Conservation (phyloP, 441 rosid genomes). For the Theobroma grandiflorum region DNA sequence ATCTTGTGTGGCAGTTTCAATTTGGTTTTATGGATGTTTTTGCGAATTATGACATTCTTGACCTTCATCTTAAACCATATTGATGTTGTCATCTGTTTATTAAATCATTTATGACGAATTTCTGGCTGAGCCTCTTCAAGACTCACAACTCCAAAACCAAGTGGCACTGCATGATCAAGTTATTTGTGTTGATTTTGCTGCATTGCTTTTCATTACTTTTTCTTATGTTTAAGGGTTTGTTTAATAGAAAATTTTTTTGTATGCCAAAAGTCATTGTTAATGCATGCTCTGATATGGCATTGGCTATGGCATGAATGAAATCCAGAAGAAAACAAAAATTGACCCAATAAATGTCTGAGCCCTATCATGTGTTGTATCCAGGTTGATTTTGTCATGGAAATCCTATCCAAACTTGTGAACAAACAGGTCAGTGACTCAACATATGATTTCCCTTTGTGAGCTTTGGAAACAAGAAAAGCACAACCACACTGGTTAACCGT, state of each 20-base stretch:
- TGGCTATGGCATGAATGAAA: slow-evolving; percentile 3
- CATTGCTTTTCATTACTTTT: slow-evolving; percentile 7
- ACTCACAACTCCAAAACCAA: not conserved
- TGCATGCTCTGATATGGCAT: slow-evolving; percentile 14
- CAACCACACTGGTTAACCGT: not conserved
- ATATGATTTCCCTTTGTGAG: not conserved
- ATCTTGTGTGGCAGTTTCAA: not conserved
- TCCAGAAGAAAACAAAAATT: not conserved
- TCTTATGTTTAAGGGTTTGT: not conserved
- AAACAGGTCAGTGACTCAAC: slow-evolving; percentile 70
- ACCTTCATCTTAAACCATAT: not conserved
- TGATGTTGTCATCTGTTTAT: not conserved
- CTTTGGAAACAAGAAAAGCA: slow-evolving; percentile 11
- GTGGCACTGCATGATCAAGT: not conserved
- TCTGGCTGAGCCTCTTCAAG: too few species aligned
- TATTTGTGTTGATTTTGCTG: not conserved
- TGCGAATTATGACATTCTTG: not conserved
- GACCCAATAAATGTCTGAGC: not conserved
- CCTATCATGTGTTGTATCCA: slow-evolving; percentile 30
- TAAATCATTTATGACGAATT: not conserved
- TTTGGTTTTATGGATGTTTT: not conserved
- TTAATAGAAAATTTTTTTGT: not conserved
- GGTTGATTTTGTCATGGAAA: slow-evolving; percentile 99
- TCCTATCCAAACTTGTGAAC: slow-evolving; percentile 89
- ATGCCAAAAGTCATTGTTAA: not conserved